phyloP scores from a whole-genome alignment of 2,329 filamentous ascomycete species.

The Biscogniauxia mediterranea region DNA sequence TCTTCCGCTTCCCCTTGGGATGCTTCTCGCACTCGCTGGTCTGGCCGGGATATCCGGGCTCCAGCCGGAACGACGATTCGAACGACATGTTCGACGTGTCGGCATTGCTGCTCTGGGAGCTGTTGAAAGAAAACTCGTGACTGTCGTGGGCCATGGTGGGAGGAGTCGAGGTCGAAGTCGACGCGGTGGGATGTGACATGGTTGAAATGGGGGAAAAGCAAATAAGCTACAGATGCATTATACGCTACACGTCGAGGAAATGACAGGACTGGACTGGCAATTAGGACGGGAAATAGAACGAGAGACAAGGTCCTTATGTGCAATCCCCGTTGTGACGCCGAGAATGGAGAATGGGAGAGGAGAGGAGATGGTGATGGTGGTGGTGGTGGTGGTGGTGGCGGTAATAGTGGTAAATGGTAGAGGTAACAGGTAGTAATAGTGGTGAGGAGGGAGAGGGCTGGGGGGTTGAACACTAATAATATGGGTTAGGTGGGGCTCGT shows the following conservation, averaged over 20 bases:
- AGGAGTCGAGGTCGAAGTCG: slow-evolving; percentile 12
- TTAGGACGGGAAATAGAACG: slow-evolving; percentile 12
- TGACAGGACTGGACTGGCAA: too few relatives aligned
- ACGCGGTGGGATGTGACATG: slow-evolving; percentile 30
- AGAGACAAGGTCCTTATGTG: slow-evolving; percentile 15
- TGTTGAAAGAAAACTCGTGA: slow-evolving; percentile 26
- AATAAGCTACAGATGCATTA: slow-evolving; percentile 24
- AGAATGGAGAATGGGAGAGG: slow-evolving; percentile 7
- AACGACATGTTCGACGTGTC: slow-evolving; percentile 34
- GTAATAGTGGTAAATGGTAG: too few relatives aligned
- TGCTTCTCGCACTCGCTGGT: slow-evolving; percentile 40
- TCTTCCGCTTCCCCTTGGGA: slow-evolving; percentile 61
- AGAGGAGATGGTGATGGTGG: not conserved
- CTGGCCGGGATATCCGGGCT: slow-evolving; percentile 29
- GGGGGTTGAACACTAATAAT: slow-evolving; percentile 11
- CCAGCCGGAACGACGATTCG: slow-evolving; percentile 34
- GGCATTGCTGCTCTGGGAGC: slow-evolving; percentile 28
- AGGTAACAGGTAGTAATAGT: too few relatives aligned
- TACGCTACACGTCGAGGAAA: slow-evolving; percentile 14
- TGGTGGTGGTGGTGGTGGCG: not conserved
- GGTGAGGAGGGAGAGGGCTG: slow-evolving; percentile 8
- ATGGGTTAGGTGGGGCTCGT: slow-evolving; percentile 21
- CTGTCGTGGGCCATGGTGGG: slow-evolving; percentile 21
- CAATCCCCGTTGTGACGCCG: slow-evolving; percentile 16
- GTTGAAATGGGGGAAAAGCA: not conserved